Percentiles rank a stretch among this genome's conserved stretches.
These are phyloP conservation scores for Tylopilus orsonianus DNA, from an alignment of 1,284 basidiomycete genomes.

Conservation along the genomic window DNA sequence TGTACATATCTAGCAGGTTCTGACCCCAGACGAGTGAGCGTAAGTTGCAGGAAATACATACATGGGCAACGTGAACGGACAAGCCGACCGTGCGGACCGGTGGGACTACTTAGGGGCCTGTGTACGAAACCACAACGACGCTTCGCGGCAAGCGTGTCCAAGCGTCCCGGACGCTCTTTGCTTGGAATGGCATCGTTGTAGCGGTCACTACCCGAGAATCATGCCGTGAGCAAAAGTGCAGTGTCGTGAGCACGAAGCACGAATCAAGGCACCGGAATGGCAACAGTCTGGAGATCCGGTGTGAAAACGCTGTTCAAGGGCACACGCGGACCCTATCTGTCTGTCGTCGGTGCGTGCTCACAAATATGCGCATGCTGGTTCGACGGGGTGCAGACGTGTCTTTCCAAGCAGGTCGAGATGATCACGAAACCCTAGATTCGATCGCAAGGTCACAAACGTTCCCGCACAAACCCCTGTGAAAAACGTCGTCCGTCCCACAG, in stretches of 20 bases:
- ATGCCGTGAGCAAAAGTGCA: background rate
- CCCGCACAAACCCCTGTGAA: background rate
- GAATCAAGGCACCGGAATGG: background rate
- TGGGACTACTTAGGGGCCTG: too few relatives aligned
- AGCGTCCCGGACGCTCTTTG: background rate
- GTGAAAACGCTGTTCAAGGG: background rate
- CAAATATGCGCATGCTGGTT: background rate
- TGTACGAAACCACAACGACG: background rate
- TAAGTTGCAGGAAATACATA: background rate
- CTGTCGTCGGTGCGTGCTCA: background rate
- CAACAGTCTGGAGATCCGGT: too few relatives aligned
- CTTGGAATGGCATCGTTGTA: background rate
- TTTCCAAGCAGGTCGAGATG: too few relatives aligned
- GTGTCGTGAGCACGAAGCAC: background rate
- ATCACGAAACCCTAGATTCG: background rate
- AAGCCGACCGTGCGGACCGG: background rate
- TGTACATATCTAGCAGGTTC: slow-evolving; percentile 1
- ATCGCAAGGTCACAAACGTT: too few relatives aligned
- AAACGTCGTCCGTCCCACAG: too few relatives aligned
- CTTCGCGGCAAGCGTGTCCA: slow-evolving; percentile 10
- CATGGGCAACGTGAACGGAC: background rate
- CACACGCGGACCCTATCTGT: too few relatives aligned
- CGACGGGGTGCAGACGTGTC: background rate
- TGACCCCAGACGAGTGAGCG: background rate
- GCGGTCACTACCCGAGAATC: background rate